A percentile compares a stretch with the other conserved stretches of the same genome.
Conservation (phyloP, 257 asterid genomes). For the Solanum ossicruentum region DNA sequence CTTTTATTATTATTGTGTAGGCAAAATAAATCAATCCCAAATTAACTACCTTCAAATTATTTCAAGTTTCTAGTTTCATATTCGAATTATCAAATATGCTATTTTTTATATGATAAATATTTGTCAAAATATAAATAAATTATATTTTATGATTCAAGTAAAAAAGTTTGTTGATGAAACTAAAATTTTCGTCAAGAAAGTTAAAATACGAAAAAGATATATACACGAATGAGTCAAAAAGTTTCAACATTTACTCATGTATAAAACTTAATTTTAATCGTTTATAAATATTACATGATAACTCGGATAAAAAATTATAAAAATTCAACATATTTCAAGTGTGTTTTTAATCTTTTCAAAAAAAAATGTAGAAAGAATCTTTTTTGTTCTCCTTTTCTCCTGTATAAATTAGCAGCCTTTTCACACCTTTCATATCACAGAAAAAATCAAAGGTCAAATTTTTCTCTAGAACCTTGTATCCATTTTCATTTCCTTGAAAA, state of each 20-base stretch:
- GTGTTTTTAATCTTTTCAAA: rapidly evolving
- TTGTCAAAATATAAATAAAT: background rate
- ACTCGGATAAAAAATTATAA: rapidly evolving
- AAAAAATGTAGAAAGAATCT: background rate
- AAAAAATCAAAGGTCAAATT: background rate
- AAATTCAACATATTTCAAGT: background rate
- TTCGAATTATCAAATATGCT: too few relatives aligned
- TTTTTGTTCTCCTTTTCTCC: background rate
- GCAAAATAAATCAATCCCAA: too few relatives aligned
- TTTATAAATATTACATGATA: background rate
- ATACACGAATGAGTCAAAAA: background rate
- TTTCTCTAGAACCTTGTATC: background rate
- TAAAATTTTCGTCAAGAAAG: background rate
- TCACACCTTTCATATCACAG: background rate
- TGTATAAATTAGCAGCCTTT: background rate
- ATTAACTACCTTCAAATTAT: too few relatives aligned
- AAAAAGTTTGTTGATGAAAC: background rate
- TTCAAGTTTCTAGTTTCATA: too few relatives aligned
- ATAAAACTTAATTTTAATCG: too few relatives aligned
- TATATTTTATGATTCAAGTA: background rate
- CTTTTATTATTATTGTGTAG: too few relatives aligned
- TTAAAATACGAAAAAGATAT: background rate
- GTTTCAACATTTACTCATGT: background rate
- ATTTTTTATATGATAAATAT: too few relatives aligned
- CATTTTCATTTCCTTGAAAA: background rate